Conservation (phyloP, 306 rosid genomes). For the Lagenaria siceraria region DNA sequence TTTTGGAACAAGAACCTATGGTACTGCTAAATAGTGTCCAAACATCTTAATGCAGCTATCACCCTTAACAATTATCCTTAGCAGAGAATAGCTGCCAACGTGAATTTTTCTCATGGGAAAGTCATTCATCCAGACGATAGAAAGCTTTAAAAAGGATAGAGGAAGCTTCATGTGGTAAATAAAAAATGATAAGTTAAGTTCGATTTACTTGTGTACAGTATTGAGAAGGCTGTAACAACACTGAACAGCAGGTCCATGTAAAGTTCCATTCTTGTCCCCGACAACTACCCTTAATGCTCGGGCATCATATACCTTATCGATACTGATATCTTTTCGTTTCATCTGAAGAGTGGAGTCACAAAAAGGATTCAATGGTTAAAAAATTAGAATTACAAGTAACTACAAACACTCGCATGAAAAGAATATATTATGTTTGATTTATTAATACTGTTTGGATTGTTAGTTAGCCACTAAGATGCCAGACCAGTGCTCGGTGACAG, state of each 20-base stretch:
- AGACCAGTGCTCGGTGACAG: not conserved
- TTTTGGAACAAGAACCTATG: not conserved
- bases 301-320: slow-evolving; percentile 75
- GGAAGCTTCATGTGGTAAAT: not conserved
- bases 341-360: slow-evolving; percentile 34
- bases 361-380: slow-evolving; percentile 4
- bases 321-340: slow-evolving; percentile 79
- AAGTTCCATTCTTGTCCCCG: slow-evolving; percentile 91
- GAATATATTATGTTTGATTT: not conserved
- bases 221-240: slow-evolving; percentile 88
- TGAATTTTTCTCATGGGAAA: not conserved
- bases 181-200: slow-evolving; percentile 3
- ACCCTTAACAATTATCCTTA: not conserved
- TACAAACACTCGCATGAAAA: slow-evolving; percentile 1
- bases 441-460: not conserved
- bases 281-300: slow-evolving; percentile 94
- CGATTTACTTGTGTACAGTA: slow-evolving; percentile 71
- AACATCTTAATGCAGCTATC: not conserved
- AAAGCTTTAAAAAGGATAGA: not conserved
- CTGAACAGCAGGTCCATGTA: slow-evolving; percentile 87
- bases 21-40: not conserved
- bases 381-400: not conserved
- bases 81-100: not conserved
- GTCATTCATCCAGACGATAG: not conserved
- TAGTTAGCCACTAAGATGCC: slow-evolving; percentile 1